Percentiles rank a stretch among this genome's conserved stretches.
Evolutionary conservation across 305 asterid species (phyloP).

Genomic region (Solanum hybrid): DNA sequence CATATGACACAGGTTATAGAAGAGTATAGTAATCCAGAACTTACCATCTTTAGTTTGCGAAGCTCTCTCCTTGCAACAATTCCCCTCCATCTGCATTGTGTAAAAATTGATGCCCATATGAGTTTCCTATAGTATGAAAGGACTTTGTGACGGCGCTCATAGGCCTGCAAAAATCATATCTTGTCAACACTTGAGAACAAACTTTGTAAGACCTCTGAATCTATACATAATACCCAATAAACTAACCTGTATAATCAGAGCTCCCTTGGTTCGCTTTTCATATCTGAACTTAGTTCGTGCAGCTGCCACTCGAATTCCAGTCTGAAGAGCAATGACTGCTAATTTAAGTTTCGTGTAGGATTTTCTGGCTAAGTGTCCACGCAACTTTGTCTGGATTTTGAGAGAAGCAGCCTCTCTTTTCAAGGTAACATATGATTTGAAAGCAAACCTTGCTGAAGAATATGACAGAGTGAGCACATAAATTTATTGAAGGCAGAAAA

Average conservation of each 20-base stretch:
- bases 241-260: slow-evolving; percentile 56
- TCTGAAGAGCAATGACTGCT: slow-evolving; percentile 55
- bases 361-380: slow-evolving; percentile 64
- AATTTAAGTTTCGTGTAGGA: slow-evolving; percentile 39
- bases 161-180: slow-evolving; percentile 43
- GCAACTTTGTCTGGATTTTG: slow-evolving; percentile 61
- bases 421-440: slow-evolving; percentile 40
- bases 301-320: slow-evolving; percentile 75
- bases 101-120: slow-evolving; percentile 49
- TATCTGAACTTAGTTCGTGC: slow-evolving; percentile 52
- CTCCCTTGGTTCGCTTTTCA: slow-evolving; percentile 59
- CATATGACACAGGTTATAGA: neutral
- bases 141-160: slow-evolving; percentile 75
- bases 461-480: neutral
- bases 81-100: slow-evolving; percentile 96
- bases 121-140: slow-evolving; percentile 61
- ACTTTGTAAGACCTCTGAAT: neutral
- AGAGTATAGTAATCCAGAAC: neutral
- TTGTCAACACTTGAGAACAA: slow-evolving; percentile 18
- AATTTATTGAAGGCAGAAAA: neutral
- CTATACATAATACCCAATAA: slow-evolving; percentile 15
- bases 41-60: slow-evolving; percentile 80
- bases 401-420: slow-evolving; percentile 64
- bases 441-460: slow-evolving; percentile 67
- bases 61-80: slow-evolving; percentile 65